Evolutionary conservation across 495 filamentous ascomycete species (phyloP).

Genomic region (Talaromyces ruber): DNA sequence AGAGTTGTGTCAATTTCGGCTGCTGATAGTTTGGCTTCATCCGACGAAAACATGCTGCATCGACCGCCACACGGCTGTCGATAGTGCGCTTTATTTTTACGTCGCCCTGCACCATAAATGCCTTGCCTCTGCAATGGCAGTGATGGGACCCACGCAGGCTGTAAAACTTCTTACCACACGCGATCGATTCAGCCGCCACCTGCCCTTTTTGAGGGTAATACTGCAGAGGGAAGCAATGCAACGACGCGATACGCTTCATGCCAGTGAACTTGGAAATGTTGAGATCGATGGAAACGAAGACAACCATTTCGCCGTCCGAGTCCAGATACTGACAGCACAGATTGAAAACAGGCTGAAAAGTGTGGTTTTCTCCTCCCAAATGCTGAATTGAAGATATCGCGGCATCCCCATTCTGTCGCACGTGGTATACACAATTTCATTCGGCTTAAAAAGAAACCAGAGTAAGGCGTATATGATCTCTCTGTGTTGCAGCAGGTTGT

Average conservation of each 20-base stretch:
- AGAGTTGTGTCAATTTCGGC: neutral
- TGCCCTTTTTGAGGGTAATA: neutral
- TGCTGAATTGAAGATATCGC: conserved; percentile 15
- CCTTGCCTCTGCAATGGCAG: conserved; percentile 8
- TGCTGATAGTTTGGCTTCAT: conserved; percentile 9
- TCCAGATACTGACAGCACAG: conserved; percentile 18
- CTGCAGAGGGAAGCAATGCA: conserved; percentile 1
- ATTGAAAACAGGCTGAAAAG: conserved; percentile 14
- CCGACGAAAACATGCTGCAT: conserved; percentile 8
- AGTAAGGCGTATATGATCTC: conserved; percentile 40
- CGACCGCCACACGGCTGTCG: conserved; percentile 8
- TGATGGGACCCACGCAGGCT: conserved; percentile 11
- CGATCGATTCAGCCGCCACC: conserved; percentile 6
- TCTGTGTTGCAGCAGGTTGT: conserved; percentile 20
- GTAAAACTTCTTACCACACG: conserved; percentile 19
- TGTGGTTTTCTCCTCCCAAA: conserved; percentile 13
- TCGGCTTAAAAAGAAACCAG: conserved; percentile 36
- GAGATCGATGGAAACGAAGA: neutral
- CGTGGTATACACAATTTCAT: conserved; percentile 29
- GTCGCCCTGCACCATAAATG: conserved; percentile 10
- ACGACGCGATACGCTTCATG: neutral
- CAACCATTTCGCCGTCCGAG: conserved; percentile 10
- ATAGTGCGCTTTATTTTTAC: conserved; percentile 5
- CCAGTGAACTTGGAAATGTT: neutral
- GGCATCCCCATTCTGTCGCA: conserved; percentile 26